phyloP scores from a whole-genome alignment of 495 filamentous ascomycete species.

The Cercophora scortea region DNA sequence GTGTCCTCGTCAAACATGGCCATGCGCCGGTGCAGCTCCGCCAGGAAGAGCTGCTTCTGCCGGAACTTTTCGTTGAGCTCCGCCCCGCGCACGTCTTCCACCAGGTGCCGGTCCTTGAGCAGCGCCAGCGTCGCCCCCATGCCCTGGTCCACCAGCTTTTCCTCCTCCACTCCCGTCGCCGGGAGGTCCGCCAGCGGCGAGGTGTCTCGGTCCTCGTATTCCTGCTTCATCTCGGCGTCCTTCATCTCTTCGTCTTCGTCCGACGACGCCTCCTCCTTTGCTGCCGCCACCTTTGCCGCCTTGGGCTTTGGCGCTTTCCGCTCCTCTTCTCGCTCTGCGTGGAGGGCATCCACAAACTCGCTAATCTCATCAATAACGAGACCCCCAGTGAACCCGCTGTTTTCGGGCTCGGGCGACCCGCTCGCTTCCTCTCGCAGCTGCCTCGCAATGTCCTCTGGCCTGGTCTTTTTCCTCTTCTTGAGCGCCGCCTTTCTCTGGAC shows the following conservation, averaged over 20 bases:
- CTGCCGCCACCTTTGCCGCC: slow-evolving; percentile 28
- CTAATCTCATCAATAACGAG: slow-evolving; percentile 90
- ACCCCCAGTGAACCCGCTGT: slow-evolving; percentile 54
- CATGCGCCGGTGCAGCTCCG: slow-evolving; percentile 66
- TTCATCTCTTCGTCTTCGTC: slow-evolving; percentile 44
- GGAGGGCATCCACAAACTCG: slow-evolving; percentile 84
- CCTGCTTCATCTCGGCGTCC: slow-evolving; percentile 40
- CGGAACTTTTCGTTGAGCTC: slow-evolving; percentile 63
- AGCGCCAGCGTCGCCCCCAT: slow-evolving; percentile 75
- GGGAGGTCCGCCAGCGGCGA: slow-evolving; percentile 28
- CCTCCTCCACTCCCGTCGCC: slow-evolving; percentile 75
- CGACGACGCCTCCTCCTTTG: slow-evolving; percentile 44
- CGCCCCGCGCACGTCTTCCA: slow-evolving; percentile 54
- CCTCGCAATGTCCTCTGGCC: slow-evolving; percentile 77
- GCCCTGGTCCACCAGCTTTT: slow-evolving; percentile 67
- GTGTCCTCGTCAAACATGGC: slow-evolving; percentile 69
- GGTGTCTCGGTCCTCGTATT: slow-evolving; percentile 2
- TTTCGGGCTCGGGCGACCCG: slow-evolving; percentile 22
- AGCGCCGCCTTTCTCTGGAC: slow-evolving; percentile 70
- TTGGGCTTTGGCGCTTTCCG: slow-evolving; percentile 40
- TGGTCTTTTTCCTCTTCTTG: slow-evolving; percentile 79
- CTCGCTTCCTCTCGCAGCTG: slow-evolving; percentile 66
- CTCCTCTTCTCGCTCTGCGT: slow-evolving; percentile 58
- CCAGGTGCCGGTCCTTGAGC: slow-evolving; percentile 72
- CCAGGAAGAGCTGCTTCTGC: slow-evolving; percentile 70